phyloP scores from a whole-genome alignment of 805 yeast genomes.

The Hanseniaspora mollemarum region DNA sequence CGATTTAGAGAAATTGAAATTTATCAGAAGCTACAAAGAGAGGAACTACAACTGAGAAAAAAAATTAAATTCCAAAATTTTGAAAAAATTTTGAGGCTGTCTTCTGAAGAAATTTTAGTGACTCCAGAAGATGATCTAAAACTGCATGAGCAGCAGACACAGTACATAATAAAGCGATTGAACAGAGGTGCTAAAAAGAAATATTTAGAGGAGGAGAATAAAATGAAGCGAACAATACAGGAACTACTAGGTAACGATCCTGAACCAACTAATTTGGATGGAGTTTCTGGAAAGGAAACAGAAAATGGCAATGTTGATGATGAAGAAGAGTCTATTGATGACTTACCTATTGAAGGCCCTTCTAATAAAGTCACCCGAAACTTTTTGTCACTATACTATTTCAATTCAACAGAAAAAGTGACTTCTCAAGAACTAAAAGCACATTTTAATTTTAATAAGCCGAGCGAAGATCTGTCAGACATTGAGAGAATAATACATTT shows the following conservation, averaged over 20 bases:
- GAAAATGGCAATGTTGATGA: no score
- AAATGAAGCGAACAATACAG: not conserved
- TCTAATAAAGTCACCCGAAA: slow-evolving; percentile 48
- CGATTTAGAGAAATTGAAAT: slow-evolving; percentile 76
- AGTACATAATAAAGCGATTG: slow-evolving; percentile 27
- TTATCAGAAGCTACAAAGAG: slow-evolving; percentile 62
- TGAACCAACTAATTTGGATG: no score
- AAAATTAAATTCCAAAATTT: slow-evolving; percentile 49
- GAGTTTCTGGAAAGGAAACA: no score
- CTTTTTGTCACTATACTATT: slow-evolving; percentile 35
- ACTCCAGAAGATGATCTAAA: slow-evolving; percentile 28
- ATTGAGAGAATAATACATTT: slow-evolving; percentile 19
- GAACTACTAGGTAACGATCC: not conserved
- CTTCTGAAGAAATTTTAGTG: not conserved
- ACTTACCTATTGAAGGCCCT: slow-evolving; percentile 52
- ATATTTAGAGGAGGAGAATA: slow-evolving; percentile 1
- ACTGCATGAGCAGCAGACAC: slow-evolving; percentile 34
- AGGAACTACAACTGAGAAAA: slow-evolving; percentile 57
- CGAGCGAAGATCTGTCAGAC: slow-evolving; percentile 8
- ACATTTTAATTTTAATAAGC: not conserved
- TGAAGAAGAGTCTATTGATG: slow-evolving; percentile 21
- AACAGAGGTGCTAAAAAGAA: slow-evolving; percentile 23
- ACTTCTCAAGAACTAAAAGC: not conserved
- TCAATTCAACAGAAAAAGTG: slow-evolving; percentile 15
- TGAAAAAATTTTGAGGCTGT: slow-evolving; percentile 21